Conservation (phyloP, 2,329 filamentous ascomycete species). For the Metarhizium sp. region DNA sequence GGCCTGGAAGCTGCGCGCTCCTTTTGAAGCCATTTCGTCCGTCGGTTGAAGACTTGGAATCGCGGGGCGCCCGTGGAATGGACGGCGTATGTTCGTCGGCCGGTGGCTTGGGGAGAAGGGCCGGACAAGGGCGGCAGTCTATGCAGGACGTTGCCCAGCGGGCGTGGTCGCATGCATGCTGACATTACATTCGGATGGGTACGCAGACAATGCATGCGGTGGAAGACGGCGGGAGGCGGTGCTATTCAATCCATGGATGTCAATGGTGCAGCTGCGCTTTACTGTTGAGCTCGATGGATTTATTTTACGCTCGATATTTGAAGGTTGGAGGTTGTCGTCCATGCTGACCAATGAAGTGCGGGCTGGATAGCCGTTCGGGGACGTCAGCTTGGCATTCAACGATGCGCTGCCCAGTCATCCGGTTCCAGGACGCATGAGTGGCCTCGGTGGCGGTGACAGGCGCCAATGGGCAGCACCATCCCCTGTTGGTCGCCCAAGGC, state of each 20-base stretch:
- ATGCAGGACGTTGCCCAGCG: constrained; percentile 17
- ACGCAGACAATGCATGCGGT: background rate
- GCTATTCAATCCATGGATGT: background rate
- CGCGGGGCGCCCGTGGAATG: constrained; percentile 68
- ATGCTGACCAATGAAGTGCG: no score
- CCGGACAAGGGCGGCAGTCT: constrained; percentile 11
- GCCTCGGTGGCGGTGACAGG: no score
- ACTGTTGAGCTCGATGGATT: no score
- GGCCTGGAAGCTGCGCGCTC: constrained; percentile 69
- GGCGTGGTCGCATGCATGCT: constrained; percentile 16
- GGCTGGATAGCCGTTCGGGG: no score
- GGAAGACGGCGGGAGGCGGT: background rate
- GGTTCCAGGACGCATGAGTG: no score
- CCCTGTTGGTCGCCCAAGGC: no score
- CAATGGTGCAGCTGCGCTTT: no score
- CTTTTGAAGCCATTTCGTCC: constrained; percentile 83
- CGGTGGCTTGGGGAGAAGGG: constrained; percentile 8
- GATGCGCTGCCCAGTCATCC: no score
- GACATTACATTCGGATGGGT: constrained; percentile 18
- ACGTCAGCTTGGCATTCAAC: no score
- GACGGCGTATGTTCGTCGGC: constrained; percentile 59
- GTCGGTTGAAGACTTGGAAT: constrained; percentile 85
- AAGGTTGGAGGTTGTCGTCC: no score
- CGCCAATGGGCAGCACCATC: no score
- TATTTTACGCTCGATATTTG: no score